phyloP scores from a whole-genome alignment of 371 early-diverging fungal genomes.

The Quaeritorhiza haematococci region DNA sequence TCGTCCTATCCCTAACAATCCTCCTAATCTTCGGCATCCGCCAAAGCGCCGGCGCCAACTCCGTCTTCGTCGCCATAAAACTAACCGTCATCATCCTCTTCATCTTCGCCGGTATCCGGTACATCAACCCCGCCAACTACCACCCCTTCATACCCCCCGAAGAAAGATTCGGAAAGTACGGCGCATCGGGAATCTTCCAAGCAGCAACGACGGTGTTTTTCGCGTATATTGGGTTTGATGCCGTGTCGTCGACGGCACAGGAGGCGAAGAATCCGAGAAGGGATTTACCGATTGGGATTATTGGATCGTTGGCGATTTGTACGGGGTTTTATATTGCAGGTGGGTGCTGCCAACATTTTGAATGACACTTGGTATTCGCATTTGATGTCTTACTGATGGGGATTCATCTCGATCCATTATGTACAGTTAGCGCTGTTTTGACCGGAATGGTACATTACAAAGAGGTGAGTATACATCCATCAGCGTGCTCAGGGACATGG shows the following conservation, averaged over 20 bases:
- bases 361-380: background rate
- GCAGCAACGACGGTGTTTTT: constrained; percentile 82
- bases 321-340: constrained; percentile 76
- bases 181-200: constrained; percentile 61
- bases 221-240: constrained; percentile 85
- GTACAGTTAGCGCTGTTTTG: background rate
- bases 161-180: constrained; percentile 14
- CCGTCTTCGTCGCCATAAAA: constrained; percentile 67
- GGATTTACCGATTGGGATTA: constrained; percentile 84
- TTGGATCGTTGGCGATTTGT: constrained; percentile 68
- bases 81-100: constrained; percentile 71
- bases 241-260: constrained; percentile 81
- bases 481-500: too few species aligned
- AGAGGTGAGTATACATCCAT: too few species aligned
- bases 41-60: constrained; percentile 67
- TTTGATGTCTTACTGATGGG: background rate
- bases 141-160: constrained; percentile 74
- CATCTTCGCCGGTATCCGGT: constrained; percentile 61
- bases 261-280: constrained; percentile 77
- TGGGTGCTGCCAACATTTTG: too few species aligned
- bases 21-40: constrained; percentile 66
- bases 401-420: too few species aligned
- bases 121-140: constrained; percentile 65
- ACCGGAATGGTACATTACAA: background rate
- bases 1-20: constrained; percentile 53